phyloP scores from a whole-genome alignment of 2,329 filamentous ascomycete genomes.

The Penicillium thymicola region DNA sequence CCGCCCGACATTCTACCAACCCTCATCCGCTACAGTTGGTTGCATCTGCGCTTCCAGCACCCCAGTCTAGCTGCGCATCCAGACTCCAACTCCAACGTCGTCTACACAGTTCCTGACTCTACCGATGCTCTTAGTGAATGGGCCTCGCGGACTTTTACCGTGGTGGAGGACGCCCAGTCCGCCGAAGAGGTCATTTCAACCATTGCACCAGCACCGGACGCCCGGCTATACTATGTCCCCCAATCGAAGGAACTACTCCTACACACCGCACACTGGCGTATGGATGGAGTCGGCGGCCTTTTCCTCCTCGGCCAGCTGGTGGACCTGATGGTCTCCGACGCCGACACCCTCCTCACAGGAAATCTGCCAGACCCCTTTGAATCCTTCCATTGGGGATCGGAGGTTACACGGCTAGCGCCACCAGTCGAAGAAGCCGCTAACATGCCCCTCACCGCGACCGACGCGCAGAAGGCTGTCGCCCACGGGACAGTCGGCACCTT shows the following conservation, averaged over 20 bases:
- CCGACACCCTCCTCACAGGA: slow-evolving; percentile 8
- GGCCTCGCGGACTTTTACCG: slow-evolving; percentile 14
- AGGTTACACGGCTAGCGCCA: slow-evolving; percentile 21
- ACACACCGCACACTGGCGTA: slow-evolving; percentile 29
- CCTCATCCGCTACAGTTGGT: slow-evolving; percentile 14
- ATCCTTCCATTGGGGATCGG: slow-evolving; percentile 28
- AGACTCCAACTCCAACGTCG: neutral
- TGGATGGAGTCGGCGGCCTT: slow-evolving; percentile 27
- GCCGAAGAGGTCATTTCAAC: slow-evolving; percentile 8
- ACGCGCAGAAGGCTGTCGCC: slow-evolving; percentile 11
- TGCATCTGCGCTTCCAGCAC: slow-evolving; percentile 17
- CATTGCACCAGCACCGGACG: slow-evolving; percentile 7
- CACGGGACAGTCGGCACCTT: slow-evolving; percentile 16
- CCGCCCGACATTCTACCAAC: slow-evolving; percentile 2
- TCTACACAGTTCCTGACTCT: slow-evolving; percentile 12
- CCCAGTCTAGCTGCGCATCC: slow-evolving; percentile 16
- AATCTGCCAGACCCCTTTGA: slow-evolving; percentile 18
- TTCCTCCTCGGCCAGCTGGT: slow-evolving; percentile 22
- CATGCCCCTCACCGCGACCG: slow-evolving; percentile 6
- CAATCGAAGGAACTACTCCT: slow-evolving; percentile 7
- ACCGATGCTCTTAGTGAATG: slow-evolving; percentile 6
- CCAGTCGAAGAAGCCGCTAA: slow-evolving; percentile 24
- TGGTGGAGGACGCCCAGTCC: slow-evolving; percentile 2
- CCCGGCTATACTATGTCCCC: slow-evolving; percentile 13
- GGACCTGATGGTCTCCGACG: slow-evolving; percentile 8